A percentile compares a stretch with the other conserved stretches of the same genome.
phyloP scores from a whole-genome alignment of 2,329 filamentous ascomycete species.

The Cordyceps tenuipes region DNA sequence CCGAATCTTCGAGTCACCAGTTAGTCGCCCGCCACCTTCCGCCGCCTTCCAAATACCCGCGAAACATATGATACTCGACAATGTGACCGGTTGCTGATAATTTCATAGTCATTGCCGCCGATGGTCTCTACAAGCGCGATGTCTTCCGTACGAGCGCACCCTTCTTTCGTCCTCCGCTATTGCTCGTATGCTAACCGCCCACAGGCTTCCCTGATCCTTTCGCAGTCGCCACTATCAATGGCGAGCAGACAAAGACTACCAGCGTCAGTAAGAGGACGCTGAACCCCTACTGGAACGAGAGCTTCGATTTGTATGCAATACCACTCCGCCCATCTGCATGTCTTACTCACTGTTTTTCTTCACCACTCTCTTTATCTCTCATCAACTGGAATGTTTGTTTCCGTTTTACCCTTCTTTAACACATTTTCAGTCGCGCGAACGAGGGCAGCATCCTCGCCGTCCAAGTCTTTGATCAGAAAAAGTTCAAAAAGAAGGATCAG shows the following conservation, averaged over 20 bases:
- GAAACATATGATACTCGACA: not conserved
- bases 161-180: constrained; percentile 19
- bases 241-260: constrained; percentile 98
- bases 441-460: constrained; percentile 96
- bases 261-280: constrained; percentile 93
- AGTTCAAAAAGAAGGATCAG: constrained; percentile 99
- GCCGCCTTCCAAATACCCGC: constrained; percentile 1
- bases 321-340: constrained; percentile 4
- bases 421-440: constrained; percentile 61
- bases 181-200: constrained; percentile 20
- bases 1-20: constrained; percentile 91
- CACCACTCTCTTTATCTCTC: not conserved
- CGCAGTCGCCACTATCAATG: constrained; percentile 91
- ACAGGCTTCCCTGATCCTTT: constrained; percentile 95
- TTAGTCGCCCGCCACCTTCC: constrained; percentile 37
- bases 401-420: constrained; percentile 4
- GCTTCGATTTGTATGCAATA: constrained; percentile 84
- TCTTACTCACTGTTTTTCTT: not conserved
- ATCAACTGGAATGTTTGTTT: not conserved
- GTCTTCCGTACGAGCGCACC: constrained; percentile 72
- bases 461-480: constrained; percentile 99
- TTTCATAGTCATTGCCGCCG: constrained; percentile 83
- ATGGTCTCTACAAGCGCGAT: constrained; percentile 98
- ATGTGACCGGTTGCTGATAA: constrained; percentile 28
- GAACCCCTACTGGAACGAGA: constrained; percentile 99